Base-by-base conservation (phyloP, 192 early-diverging fungal genomes). In the Glomus cerebriforme region DNA sequence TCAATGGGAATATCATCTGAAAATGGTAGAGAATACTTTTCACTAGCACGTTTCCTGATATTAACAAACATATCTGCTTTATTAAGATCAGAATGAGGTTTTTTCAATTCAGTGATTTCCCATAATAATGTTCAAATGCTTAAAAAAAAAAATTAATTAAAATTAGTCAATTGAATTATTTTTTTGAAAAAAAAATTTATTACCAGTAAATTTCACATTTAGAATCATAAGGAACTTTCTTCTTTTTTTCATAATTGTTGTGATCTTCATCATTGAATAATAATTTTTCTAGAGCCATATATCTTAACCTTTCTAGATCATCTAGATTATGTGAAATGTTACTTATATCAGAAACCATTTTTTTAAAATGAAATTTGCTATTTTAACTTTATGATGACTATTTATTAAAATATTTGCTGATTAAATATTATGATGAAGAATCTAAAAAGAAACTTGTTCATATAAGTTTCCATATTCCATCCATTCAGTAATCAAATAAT, bases 401-500 rank as follows among this genome's bases (percentile, higher is more conserved):
- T 15, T 58, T 7, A 73, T 32, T 29, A 73, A 32, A 15, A 73
- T 59, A 73, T 59, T 73, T 29, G n/a, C 19, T 9, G 47, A 27
- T 58, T 8, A 6, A 22, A 73, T 73, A 32, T 77, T 43, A 47
- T 67, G 75, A 66, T 77, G 75, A 19, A 54, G 66, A 54, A 77
- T 77, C 63, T 65, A 65, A 29, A 19, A 15, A 43, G 37, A 39
- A 39, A 39, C 7, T 39, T 82, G 82, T 45, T 85, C 83, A 13
- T 78, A 77, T 7, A 85, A 34, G 71, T 73, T 85, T 29, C 83
- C 83, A 64, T 75, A 63, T 9, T 80, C 81, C 31, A 81, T 81
- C 70, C 80, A 85, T 70, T 85, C 79, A 0, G 80, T 63, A 5
- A 85, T 79, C 83, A 85, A 59, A 81, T 81, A 73, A 80, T 76